Base-by-base conservation (phyloP, 495 filamentous ascomycete genomes). In the Cercophora newfieldiana region DNA sequence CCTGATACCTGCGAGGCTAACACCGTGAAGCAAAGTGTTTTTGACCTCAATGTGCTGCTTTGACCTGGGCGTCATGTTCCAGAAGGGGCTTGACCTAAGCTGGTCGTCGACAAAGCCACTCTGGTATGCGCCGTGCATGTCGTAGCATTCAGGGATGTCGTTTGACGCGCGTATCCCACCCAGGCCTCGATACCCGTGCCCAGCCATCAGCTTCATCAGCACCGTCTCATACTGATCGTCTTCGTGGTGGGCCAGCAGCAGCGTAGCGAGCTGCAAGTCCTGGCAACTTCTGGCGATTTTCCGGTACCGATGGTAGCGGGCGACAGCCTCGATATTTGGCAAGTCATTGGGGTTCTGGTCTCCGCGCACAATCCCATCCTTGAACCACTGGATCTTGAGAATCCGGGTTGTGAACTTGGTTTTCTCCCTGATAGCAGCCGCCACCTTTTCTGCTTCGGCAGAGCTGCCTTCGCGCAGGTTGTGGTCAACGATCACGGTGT, bases 141-240 rank as follows among this genome's bases (percentile, higher is more conserved):
- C 90, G 66, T 88, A 81, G 69, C 91, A 94, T 75, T 97, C 93
- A 6, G 95, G 95, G 30, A 98, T 93, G 25, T 85, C 80, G 18
- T 83, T 77, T 3, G 85, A 78, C 12, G 77, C 51, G 33, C 78
- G 83, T 64, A 98, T 96, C 0, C 91, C 92, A 5, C 78, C 77
- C 33, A 97, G 78, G 0, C 91, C 93, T n/a, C 82, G 73, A 25
- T 84, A 82, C 10, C 81, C 78, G 49, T 89, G 87, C 6, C 88
- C 86, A 21, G 77, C 74, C 0, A 87, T 76, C 47, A 97, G 72
- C 50, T 93, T 81, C 86, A 90, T 88, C 49, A 99, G 73, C 3
- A 96, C 83, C 0, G 94, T 97, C 76, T 99, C 95, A 44, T 91
- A 91, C 68, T 90, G 88, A 73, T 98, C 93, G 72, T 93, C 90